Base-by-base conservation (phyloP, 345 rosid genomes). In the Salix purpurea region DNA sequence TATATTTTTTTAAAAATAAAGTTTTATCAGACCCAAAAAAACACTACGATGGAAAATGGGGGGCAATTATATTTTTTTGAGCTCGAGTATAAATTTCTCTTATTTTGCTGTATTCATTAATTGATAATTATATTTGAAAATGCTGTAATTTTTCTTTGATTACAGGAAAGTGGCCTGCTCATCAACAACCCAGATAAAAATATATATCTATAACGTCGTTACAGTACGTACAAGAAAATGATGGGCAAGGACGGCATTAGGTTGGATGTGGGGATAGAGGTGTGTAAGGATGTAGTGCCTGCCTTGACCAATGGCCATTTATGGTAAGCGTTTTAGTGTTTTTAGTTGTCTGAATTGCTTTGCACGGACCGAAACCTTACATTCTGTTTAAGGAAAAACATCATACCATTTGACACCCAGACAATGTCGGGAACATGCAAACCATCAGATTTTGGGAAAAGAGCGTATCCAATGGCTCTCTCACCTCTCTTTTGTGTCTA, bases 371-470 rank as follows among this genome's bases (percentile, higher is more conserved):
- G 71, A 74, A 89, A 83, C 84, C 79, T 80, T 77, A 72, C 85
- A 69, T 87, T 83, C 92, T 75, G 64, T 67, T 87, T 82, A 80
- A 69, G 90, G 97, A 85, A 91, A 91, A 70, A 65, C 89, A 91
- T 90, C 90, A 90, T 90, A 21, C 88, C 88, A 85, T 86, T 87
- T 90, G 77, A 83, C 89, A 80, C 83, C 86, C 89, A 84, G 82
- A 88, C 88, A 75, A 73, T 89, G 92, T 91, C 89, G 92, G 97
- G 92, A 91, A 89, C 97, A 89, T 86, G 94, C 91, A 89, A 89
- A 70, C 83, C 85, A 84, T 90, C 88, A 82, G 92, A 65, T 89
- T 86, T 84, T 79, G 86, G 91, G 89, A 79, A 86, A 89, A 73
- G 73, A 48, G 54, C 54, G 78, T 81, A 82, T 83, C 87, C 73